Evolutionary conservation across 2,329 filamentous ascomycete species (phyloP), one percentile per base, ranked within the genome.

Genomic region (Trichoderma semiorbis): DNA sequence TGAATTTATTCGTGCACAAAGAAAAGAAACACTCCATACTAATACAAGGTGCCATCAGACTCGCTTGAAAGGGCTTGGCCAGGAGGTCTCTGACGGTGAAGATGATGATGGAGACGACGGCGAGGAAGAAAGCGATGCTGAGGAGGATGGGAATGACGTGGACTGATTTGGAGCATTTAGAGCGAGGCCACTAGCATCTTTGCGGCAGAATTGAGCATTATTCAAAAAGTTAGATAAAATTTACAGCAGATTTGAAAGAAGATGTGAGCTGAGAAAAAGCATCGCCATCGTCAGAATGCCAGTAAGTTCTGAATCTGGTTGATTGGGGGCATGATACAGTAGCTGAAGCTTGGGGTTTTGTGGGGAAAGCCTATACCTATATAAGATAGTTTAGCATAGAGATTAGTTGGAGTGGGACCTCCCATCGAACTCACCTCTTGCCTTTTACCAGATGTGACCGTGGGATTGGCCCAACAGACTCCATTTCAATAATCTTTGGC

Each of bases 381-480:
- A 69, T 69, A 69, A 69, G 1, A 16, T 1, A 12, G 28, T 24
- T n/a, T 61, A 62, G 57, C 16, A 1, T 3, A 1, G 3, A 2
- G 1, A 21, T 26, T n/a, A 1, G 32, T 32, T 86, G 88, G 89
- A 90, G 89, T 90, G 89, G 87, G 88, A 91, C 88, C 88, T 87
- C 82, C 88, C 90, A 90, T 85, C 84, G 89, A 91, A 91, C 88
- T 89, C 88, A 90, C 89, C 89, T 90, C 89, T 91, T 91, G 89
- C 89, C 89, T 91, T 92, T 92, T 92, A 92, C 90, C 90, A 92
- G 90, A 91, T 90, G 89, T 91, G 89, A 89, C 90, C 89, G 89
- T 91, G 89, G 88, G 77, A 80, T 79, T 81, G 82, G 84, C 84
- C 84, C 84, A 86, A 78, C 77, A 83, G 79, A 85, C 84, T 86